A percentile compares a stretch with the other conserved stretches of the same genome.
These are phyloP conservation scores for Ophiosphaerella herpotricha DNA, from an alignment of 2,329 filamentous ascomycete genomes.

Conservation along the genomic window DNA sequence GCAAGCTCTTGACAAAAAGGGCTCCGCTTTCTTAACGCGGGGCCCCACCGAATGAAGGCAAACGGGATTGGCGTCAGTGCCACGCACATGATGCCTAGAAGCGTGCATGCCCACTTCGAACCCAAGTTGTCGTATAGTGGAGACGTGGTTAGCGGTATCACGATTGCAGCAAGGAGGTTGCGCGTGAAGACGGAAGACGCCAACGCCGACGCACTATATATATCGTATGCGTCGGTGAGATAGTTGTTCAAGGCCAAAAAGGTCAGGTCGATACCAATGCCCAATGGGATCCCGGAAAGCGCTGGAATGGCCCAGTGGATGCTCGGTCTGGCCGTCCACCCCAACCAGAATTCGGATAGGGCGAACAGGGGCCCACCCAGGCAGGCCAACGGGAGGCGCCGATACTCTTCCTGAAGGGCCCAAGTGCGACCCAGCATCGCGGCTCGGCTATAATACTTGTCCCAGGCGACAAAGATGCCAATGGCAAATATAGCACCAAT, in stretches of 20 bases:
- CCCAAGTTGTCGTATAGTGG: neutral
- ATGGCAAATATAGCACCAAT: neutral
- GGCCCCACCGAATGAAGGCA: conserved; percentile 1
- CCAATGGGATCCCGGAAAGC: neutral
- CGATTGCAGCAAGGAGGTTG: conserved; percentile 1
- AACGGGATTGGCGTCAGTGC: neutral
- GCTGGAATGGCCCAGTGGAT: neutral
- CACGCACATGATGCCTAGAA: neutral
- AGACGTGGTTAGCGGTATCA: neutral
- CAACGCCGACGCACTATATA: neutral
- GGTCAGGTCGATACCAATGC: conserved; percentile 1
- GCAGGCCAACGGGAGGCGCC: neutral
- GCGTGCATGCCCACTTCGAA: neutral
- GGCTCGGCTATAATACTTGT: neutral
- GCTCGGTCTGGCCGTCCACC: neutral
- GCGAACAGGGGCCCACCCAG: neutral
- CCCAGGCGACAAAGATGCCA: neutral
- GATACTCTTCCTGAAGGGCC: neutral
- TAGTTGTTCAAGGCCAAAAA: conserved; percentile 1
- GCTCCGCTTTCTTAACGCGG: neutral
- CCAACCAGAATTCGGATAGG: neutral
- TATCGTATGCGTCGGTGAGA: conserved; percentile 1
- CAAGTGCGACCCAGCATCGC: neutral
- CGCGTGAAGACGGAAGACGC: neutral
- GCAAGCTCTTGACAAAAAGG: conserved; percentile 1